Evolutionary conservation across 2,329 filamentous ascomycete species (phyloP), one percentile per base, ranked within the genome.

Genomic region (Moelleriella libera): DNA sequence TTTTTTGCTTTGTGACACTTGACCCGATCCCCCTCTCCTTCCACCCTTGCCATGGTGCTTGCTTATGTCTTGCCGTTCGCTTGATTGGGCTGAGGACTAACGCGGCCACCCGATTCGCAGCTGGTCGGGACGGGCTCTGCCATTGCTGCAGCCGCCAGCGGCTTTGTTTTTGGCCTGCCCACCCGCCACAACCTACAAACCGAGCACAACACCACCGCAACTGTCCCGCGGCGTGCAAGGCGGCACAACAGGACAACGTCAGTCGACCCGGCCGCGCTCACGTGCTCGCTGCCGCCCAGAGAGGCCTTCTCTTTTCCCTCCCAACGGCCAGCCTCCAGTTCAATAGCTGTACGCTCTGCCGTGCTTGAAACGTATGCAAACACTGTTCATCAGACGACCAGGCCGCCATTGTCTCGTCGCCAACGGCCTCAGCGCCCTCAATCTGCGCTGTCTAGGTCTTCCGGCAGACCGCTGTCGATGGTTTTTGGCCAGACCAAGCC

Each of bases 111-210:
- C 45, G 47, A 51, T 51, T 50, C 51, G 45, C 57, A 80, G 76
- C 75, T 80, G 57, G 72, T 79, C 64, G 76, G 75, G 63, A 73
- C 76, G 55, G 74, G 76, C 62, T 76, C 75, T 64, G 75, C 74
- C 54, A 72, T 78, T 60, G 76, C 76, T 64, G 75, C 75, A 58
- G 76, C 76, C 55, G 69, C 75, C 61, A 71, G 68, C 55, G 76
- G 76, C 55, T 64, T 80, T 52, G 74, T 75, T 54, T 78, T 80
- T 61, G 76, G 74, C 54, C 74, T 79, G 60, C 64, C 71, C 43
- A 58, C 63, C 54, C 71, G 75, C 54, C 57, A 65, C 51, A 61
- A 59, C 43, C 57, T 55, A 41, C 58, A 40, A n/a, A 29, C 12
- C 40, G 37, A 62, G 46, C 46, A 57, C 45, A 54, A 59, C 8